Evolutionary conservation across 306 rosid species (phyloP), one percentile per base, ranked within the genome.

Genomic region (Begonia peltatifolia): DNA sequence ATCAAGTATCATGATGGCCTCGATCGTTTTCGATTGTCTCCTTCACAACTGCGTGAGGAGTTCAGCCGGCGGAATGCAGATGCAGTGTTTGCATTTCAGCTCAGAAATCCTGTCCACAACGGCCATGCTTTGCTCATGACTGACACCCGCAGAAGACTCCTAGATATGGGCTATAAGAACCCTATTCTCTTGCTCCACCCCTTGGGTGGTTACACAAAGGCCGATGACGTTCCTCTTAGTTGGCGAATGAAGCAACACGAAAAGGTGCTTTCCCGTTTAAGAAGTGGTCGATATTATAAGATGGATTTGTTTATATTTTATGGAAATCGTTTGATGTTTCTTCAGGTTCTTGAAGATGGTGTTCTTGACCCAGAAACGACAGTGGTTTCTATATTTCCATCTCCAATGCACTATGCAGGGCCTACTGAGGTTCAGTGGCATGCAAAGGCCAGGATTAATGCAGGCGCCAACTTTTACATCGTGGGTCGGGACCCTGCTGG

Each of bases 381-480:
- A n/a, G 96, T 92, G 48, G 94, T 92, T 52, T 92, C 99, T 53
- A 92, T 92, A 70, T 92, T 92, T 65, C 99, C 99, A 6, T 92
- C 99, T 64, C 99, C 99, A 15, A 92, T 87, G 99, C 99, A 83
- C 74, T 92, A 92, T 60, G 96, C 99, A 7, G 99, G 99, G 55
- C 99, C 96, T 7, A 92, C 99, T 9, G 99, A 92, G 71, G 99
- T 92, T 62, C 99, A 92, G 77, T 92, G 99, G 99, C 99, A 92
- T 68, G 99, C 99, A 54, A 92, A 92, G 78, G 99, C 99, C 43
- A 81, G 96, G 77, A 92, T 92, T 7, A 92, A 92, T 50, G 99
- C 99, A 1, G 99, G 99, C 13, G 99, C 99, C 8, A 75, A 92
- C 80, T 92, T 92, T 68, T 92, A 92, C 79, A 92, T 92, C 4